phyloP scores from a whole-genome alignment of 805 yeast species.

The Kodamaea kakaduensis region DNA sequence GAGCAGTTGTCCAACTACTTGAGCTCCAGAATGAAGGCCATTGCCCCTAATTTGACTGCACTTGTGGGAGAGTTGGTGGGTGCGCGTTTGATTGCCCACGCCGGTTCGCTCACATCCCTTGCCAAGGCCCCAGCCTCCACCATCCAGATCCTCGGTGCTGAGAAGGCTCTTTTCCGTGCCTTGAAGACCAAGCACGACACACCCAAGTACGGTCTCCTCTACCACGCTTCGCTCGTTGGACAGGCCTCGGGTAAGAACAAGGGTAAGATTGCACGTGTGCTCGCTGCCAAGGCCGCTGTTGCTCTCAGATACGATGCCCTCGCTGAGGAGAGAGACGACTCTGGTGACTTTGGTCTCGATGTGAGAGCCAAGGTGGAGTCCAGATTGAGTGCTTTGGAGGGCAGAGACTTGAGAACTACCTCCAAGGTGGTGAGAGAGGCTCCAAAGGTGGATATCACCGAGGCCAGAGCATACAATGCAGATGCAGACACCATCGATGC shows the following conservation, averaged over 20 bases:
- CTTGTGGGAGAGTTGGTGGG: slow-evolving; percentile 97
- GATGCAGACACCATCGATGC: slow-evolving; percentile 78
- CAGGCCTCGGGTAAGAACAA: slow-evolving; percentile 97
- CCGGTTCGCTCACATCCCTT: slow-evolving; percentile 89
- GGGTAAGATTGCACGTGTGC: slow-evolving; percentile 97
- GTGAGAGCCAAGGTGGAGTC: slow-evolving; percentile 92
- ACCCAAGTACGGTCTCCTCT: slow-evolving; percentile 95
- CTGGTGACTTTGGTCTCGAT: slow-evolving; percentile 88
- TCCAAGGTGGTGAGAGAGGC: slow-evolving; percentile 77
- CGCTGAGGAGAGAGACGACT: slow-evolving; percentile 94
- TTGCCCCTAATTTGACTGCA: slow-evolving; percentile 95
- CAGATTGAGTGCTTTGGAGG: slow-evolving; percentile 91
- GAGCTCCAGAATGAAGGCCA: slow-evolving; percentile 94
- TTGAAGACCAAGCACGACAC: slow-evolving; percentile 98
- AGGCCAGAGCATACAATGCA: slow-evolving; percentile 85
- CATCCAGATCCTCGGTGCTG: slow-evolving; percentile 97
- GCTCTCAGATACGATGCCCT: slow-evolving; percentile 94
- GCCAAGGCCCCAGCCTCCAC: slow-evolving; percentile 99
- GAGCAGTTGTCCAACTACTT: slow-evolving; percentile 92
- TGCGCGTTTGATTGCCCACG: slow-evolving; percentile 95
- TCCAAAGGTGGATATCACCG: slow-evolving; percentile 81
- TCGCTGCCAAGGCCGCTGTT: slow-evolving; percentile 98
- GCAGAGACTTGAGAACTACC: slow-evolving; percentile 91
- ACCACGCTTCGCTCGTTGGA: slow-evolving; percentile 96
- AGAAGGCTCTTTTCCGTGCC: slow-evolving; percentile 97